These are phyloP conservation scores for Thelonectria rubi DNA, from an alignment of 2,329 filamentous ascomycete species.

Conservation along the genomic window DNA sequence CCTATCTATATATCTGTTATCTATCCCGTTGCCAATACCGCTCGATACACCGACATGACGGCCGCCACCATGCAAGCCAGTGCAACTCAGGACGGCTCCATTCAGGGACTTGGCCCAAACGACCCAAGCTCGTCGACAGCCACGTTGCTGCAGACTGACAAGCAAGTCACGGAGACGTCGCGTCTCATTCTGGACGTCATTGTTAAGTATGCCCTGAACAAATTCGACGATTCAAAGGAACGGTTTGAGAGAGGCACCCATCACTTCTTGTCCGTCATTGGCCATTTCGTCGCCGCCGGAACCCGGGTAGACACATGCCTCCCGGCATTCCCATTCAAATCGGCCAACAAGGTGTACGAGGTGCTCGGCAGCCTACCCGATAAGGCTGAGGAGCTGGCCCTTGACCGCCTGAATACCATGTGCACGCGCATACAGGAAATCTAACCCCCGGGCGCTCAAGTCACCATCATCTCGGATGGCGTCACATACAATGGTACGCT, in stretches of 20 bases:
- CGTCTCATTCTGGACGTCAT: slow-evolving; percentile 38
- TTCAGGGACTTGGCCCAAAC: no score
- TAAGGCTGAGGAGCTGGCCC: slow-evolving; percentile 45
- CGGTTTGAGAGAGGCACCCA: slow-evolving; percentile 26
- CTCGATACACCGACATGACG: no score
- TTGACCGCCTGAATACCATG: slow-evolving; percentile 41
- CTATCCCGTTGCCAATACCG: no score
- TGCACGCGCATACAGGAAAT: slow-evolving; percentile 40
- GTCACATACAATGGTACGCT: slow-evolving; percentile 61
- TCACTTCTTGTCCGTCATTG: slow-evolving; percentile 38
- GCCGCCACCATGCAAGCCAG: no score
- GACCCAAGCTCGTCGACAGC: no score
- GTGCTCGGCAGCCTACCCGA: slow-evolving; percentile 45
- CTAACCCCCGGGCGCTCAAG: slow-evolving; percentile 41
- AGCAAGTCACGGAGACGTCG: slow-evolving; percentile 11
- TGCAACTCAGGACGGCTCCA: no score
- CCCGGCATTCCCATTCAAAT: slow-evolving; percentile 47
- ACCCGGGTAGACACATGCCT: slow-evolving; percentile 39
- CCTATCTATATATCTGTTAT: no score
- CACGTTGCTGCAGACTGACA: no score
- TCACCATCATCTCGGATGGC: slow-evolving; percentile 61
- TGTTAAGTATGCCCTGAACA: slow-evolving; percentile 41
- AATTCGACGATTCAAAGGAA: slow-evolving; percentile 37
- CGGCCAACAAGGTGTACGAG: slow-evolving; percentile 47
- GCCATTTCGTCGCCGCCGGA: slow-evolving; percentile 32